phyloP scores from a whole-genome alignment of 352 stramenopile species.

The Pythium graminicola region DNA sequence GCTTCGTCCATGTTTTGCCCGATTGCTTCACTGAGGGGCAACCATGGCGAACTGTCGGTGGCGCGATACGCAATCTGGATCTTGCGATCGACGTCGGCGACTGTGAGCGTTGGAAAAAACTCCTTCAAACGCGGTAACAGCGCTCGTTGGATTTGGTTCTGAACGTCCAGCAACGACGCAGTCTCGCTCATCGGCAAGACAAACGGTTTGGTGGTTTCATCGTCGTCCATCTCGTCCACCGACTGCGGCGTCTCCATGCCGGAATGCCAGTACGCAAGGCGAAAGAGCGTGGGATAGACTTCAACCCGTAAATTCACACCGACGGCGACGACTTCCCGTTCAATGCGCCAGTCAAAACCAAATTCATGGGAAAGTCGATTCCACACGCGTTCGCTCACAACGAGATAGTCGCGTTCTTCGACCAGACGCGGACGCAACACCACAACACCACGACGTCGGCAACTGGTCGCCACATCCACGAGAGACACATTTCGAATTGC shows the following conservation, averaged over 20 bases:
- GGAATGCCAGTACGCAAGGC: slow-evolving; percentile 38
- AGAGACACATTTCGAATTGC: slow-evolving; percentile 39
- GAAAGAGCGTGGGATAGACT: slow-evolving; percentile 62
- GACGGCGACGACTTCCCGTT: slow-evolving; percentile 44
- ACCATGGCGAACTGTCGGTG: slow-evolving; percentile 36
- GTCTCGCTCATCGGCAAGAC: slow-evolving; percentile 36
- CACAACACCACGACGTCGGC: slow-evolving; percentile 30
- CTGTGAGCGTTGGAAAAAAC: slow-evolving; percentile 36
- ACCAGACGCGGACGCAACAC: slow-evolving; percentile 57
- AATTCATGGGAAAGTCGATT: slow-evolving; percentile 54
- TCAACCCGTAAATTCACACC: slow-evolving; percentile 44
- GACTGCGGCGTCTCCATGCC: slow-evolving; percentile 25
- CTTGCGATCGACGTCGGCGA: slow-evolving; percentile 20
- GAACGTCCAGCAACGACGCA: slow-evolving; percentile 35
- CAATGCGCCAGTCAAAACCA: slow-evolving; percentile 68
- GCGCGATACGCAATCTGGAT: slow-evolving; percentile 51
- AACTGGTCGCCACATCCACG: slow-evolving; percentile 44
- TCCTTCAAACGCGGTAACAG: slow-evolving; percentile 26
- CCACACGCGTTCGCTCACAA: slow-evolving; percentile 71
- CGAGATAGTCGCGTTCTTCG: slow-evolving; percentile 53
- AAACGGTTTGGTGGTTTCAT: slow-evolving; percentile 25
- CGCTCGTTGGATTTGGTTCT: slow-evolving; percentile 36
- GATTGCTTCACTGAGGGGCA: slow-evolving; percentile 29
- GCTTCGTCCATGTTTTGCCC: no score
- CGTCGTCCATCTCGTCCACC: slow-evolving; percentile 29